Percentiles rank a stretch among this genome's conserved stretches.
Evolutionary conservation across 129 eudicot species (phyloP).

Genomic region (Oenanthe sinensis): DNA sequence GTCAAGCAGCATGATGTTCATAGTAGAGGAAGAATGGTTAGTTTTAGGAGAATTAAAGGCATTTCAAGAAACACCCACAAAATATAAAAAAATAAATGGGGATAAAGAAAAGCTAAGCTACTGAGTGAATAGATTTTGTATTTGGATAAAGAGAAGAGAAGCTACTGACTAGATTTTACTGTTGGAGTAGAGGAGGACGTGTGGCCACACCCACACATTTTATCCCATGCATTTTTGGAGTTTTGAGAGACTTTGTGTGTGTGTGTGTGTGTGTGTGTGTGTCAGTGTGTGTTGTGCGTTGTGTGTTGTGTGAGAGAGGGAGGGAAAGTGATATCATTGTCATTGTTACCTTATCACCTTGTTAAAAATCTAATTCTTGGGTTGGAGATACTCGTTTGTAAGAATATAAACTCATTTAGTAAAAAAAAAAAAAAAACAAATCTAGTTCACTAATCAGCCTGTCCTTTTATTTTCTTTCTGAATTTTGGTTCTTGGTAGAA

Average conservation of each 20-base stretch:
- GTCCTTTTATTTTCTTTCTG: no score
- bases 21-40: not conserved
- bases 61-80: conserved; percentile 13
- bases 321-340: no score
- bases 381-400: no score
- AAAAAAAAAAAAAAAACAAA: no score
- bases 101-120: not conserved
- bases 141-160: conserved; percentile 7
- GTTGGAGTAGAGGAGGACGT: conserved; percentile 23
- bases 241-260: not conserved
- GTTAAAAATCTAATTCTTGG: no score
- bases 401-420: no score
- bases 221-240: conserved; percentile 21
- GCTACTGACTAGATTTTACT: not conserved
- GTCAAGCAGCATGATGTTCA: conserved; percentile 29
- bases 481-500: no score
- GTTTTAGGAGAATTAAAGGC: conserved; percentile 9
- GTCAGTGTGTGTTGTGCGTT: no score
- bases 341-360: no score
- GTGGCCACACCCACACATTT: conserved; percentile 39
- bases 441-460: no score
- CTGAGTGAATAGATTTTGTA: not conserved
- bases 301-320: no score
- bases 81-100: not conserved
- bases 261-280: no score